These are phyloP conservation scores for Pseudozyma hubeiensis DNA, from an alignment of 1,284 basidiomycete species.

Conservation along the genomic window DNA sequence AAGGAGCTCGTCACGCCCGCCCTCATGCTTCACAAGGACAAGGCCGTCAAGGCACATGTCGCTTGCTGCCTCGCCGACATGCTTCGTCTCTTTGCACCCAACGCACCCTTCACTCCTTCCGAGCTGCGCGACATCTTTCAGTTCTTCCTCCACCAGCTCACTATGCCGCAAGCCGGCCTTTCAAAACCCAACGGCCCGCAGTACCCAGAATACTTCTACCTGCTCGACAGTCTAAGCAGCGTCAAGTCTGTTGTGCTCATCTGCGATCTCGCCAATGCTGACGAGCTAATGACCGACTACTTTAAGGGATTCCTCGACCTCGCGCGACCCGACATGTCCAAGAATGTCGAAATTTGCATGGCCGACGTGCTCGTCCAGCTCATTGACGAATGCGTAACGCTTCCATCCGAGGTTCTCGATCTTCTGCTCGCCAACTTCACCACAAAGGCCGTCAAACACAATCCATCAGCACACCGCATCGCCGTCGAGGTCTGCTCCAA, in stretches of 20 bases:
- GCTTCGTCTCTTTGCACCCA: constrained; percentile 91
- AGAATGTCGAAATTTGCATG: constrained; percentile 88
- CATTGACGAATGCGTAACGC: constrained; percentile 82
- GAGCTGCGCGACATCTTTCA: constrained; percentile 74
- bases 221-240: constrained; percentile 89
- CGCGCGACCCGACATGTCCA: constrained; percentile 74
- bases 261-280: constrained; percentile 86
- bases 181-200: constrained; percentile 49
- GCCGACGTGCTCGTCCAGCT: constrained; percentile 88
- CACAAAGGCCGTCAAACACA: constrained; percentile 74
- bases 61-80: constrained; percentile 95
- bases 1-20: constrained; percentile 83
- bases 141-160: constrained; percentile 74
- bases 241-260: constrained; percentile 95
- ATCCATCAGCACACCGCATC: constrained; percentile 78
- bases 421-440: constrained; percentile 86
- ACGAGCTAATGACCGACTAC: constrained; percentile 84
- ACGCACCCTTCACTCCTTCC: constrained; percentile 89
- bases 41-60: constrained; percentile 89
- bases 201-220: constrained; percentile 73
- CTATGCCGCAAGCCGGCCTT: constrained; percentile 49
- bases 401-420: constrained; percentile 84
- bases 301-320: constrained; percentile 86
- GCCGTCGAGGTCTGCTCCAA: constrained; percentile 87
- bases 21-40: constrained; percentile 91